Conservation (phyloP, 139 green algal species). For the Chlamydomonas sp. region DNA sequence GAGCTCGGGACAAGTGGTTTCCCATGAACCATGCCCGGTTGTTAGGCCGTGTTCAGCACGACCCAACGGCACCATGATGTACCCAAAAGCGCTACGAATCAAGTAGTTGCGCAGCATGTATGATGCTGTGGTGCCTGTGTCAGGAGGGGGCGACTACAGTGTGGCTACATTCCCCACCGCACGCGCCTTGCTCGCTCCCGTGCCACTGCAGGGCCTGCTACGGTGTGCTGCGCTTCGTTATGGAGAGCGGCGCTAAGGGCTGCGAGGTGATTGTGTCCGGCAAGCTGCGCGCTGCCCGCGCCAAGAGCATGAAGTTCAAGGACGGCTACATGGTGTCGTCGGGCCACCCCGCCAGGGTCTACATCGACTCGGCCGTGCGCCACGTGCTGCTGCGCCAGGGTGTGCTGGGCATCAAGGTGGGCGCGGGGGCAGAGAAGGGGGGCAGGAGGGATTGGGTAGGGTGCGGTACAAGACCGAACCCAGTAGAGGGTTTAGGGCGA, state of each 20-base stretch:
- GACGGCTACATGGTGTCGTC: slow-evolving; percentile 92
- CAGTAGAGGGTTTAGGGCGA: too few species aligned
- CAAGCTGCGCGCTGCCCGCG: slow-evolving; percentile 97
- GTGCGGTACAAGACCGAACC: too few species aligned
- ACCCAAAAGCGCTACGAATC: too few species aligned
- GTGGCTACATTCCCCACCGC: not conserved
- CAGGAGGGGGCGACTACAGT: not conserved
- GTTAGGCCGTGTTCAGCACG: too few species aligned
- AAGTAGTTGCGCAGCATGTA: not conserved
- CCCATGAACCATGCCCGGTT: too few species aligned
- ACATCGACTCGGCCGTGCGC: slow-evolving; percentile 95
- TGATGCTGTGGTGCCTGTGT: not conserved
- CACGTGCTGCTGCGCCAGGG: slow-evolving; percentile 99
- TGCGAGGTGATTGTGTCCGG: slow-evolving; percentile 99
- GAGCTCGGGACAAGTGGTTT: too few species aligned
- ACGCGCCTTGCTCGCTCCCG: not conserved
- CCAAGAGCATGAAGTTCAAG: slow-evolving; percentile 99
- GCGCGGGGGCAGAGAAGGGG: not conserved
- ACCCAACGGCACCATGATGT: too few species aligned
- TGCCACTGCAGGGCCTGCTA: slow-evolving; percentile 92
- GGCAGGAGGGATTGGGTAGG: too few species aligned
- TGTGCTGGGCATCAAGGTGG: slow-evolving; percentile 96
- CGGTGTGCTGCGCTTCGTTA: slow-evolving; percentile 99
- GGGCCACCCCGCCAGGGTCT: slow-evolving; percentile 88
- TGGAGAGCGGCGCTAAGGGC: slow-evolving; percentile 99